Evolutionary conservation across 2,329 filamentous ascomycete genomes (phyloP).

Genomic region (Cladosporium halotolerans): DNA sequence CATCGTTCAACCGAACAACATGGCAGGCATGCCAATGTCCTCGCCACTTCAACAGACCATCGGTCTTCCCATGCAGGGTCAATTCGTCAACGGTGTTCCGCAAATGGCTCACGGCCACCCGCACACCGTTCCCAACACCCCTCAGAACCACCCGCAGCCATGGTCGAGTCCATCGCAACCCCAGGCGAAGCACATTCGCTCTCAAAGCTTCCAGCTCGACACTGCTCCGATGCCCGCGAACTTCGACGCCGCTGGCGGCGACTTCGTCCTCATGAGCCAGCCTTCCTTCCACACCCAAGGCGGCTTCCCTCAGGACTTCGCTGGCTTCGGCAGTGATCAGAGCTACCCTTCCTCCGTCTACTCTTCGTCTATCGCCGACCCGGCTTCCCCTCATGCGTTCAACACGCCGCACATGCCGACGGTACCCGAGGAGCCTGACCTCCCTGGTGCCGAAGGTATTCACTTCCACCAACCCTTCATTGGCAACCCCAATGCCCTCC

Average conservation of each 20-base stretch:
- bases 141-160: constrained; percentile 34
- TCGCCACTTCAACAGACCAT: constrained; percentile 5
- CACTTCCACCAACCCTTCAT: constrained; percentile 16
- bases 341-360: constrained; percentile 44
- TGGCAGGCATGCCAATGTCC: constrained; percentile 7
- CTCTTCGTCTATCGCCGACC: constrained; percentile 43
- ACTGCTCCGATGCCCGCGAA: constrained; percentile 43
- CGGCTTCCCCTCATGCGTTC: constrained; percentile 38
- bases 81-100: constrained; percentile 14
- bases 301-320: constrained; percentile 12
- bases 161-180: constrained; percentile 30
- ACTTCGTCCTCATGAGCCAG: constrained; percentile 4
- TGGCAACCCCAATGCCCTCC: constrained; percentile 24
- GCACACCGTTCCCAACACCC: constrained; percentile 48
- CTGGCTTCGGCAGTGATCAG: constrained; percentile 33
- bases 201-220: constrained; percentile 42
- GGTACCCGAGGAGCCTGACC: constrained; percentile 28
- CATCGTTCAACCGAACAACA: neutral
- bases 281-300: constrained; percentile 4
- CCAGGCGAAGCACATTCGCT: constrained; percentile 26
- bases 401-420: constrained; percentile 33
- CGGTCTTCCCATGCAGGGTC: constrained; percentile 7
- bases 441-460: constrained; percentile 23
- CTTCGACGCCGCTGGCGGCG: constrained; percentile 31
- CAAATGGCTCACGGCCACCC: constrained; percentile 27